Evolutionary conservation across 139 green algal species (phyloP).

Genomic region (Pleodorina starrii): DNA sequence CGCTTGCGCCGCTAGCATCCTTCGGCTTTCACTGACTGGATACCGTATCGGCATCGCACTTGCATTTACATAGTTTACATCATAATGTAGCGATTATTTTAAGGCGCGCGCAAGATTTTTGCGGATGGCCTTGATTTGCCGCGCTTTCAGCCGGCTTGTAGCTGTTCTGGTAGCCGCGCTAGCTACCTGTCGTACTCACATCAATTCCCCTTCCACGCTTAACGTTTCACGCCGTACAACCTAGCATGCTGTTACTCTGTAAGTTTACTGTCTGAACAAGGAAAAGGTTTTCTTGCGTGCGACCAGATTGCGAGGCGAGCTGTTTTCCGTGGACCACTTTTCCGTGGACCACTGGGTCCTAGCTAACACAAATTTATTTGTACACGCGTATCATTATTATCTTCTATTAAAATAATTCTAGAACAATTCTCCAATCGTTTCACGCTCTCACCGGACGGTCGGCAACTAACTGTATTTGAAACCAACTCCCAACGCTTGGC

Average conservation of each 20-base stretch:
- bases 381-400: too few relatives aligned
- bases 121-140: background rate
- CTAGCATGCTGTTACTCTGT: background rate
- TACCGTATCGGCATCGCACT: too few relatives aligned
- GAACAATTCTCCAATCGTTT: too few relatives aligned
- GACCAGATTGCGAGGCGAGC: background rate
- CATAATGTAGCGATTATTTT: too few relatives aligned
- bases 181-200: background rate
- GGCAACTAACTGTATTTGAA: background rate
- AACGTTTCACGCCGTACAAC: background rate
- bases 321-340: background rate
- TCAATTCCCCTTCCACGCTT: background rate
- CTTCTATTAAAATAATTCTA: too few relatives aligned
- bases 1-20: too few relatives aligned
- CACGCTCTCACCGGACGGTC: too few relatives aligned
- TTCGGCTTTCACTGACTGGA: too few relatives aligned
- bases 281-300: background rate
- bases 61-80: too few relatives aligned
- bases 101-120: too few relatives aligned
- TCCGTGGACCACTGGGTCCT: background rate
- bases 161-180: background rate
- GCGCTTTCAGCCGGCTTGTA: constrained; percentile 5
- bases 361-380: too few relatives aligned
- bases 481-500: background rate
- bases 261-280: background rate